Evolutionary conservation across 805 yeast species (phyloP), one percentile per base, ranked within the genome.

Genomic region (Wickerhamiella allomyrinae): DNA sequence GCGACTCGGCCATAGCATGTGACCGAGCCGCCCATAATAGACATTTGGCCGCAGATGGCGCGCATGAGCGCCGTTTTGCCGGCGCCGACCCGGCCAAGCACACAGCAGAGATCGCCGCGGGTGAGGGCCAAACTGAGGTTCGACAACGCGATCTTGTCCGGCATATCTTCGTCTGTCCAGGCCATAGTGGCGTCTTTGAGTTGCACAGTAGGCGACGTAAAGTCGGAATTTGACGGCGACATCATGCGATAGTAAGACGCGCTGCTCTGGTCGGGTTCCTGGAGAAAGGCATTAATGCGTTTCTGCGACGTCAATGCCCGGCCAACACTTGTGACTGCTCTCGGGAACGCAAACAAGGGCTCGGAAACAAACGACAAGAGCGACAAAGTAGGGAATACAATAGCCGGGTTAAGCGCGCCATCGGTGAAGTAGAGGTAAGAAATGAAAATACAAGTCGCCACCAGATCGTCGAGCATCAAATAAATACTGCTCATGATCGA

Each of bases 21-120:
- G 5, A 81, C 81, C 14, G 70, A 63, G 33, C 95, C 95, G 42
- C 70, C 68, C 20, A 74, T 67, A 55, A 79, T 76, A 54, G 77
- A 74, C 51, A 84, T 66, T 52, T 84, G 87, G 48, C 94, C 94
- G 38, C 85, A 63, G 24, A 86, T 62, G 14, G 89, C 74, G 59
- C 81, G 85, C 44, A 85, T 67, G 25, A 87, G 65, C 1, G 94
- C 81, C 13, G 93, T 78, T 57, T 87, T 87, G 49, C 96, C 97
- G 15, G 82, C 67, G 25, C 96, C 97, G 40, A 89, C 95, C 51
- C 73, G 73, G 25, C 96, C 96, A 25, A 86, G 85, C 48, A 87
- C 71, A 63, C 96, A 87, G 46, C 77, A 73, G 49, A 87, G 67
- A 46, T 83, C 81, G 43, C 91, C 93, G 53, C 81, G 81, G 40